A percentile compares a stretch with the other conserved stretches of the same genome.
Conservation (phyloP, 345 rosid genomes). For the Citrus reticulata region DNA sequence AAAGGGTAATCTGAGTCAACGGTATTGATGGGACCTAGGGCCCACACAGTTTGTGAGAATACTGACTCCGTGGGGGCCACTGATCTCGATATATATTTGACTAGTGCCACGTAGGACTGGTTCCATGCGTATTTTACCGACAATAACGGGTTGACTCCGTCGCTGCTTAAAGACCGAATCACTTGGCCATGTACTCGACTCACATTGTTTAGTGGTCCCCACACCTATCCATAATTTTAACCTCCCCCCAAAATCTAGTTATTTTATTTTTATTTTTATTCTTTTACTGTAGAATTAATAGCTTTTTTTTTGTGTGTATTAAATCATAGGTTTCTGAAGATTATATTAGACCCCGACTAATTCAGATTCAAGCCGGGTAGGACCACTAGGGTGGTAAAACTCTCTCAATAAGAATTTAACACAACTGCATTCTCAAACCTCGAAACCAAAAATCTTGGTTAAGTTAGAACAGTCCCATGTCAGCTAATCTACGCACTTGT, state of each 20-base stretch:
- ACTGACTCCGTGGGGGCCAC: not conserved
- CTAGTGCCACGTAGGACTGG: constrained; percentile 1
- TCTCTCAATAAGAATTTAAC: no score
- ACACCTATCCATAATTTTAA: not conserved
- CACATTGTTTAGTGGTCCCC: not conserved
- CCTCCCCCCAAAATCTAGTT: not conserved
- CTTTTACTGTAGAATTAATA: not conserved
- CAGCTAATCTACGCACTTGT: no score
- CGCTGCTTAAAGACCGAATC: constrained; percentile 20
- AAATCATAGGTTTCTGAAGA: fast-evolving
- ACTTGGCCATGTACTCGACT: not conserved
- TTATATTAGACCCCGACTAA: fast-evolving
- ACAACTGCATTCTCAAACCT: no score
- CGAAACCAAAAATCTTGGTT: fast-evolving
- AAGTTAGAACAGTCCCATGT: fast-evolving
- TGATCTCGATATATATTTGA: not conserved
- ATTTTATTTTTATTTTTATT: not conserved
- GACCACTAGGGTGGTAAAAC: fast-evolving
- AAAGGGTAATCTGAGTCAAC: constrained; percentile 35
- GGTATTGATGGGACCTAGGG: constrained; percentile 10
- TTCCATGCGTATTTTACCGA: constrained; percentile 4
- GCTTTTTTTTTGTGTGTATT: no score
- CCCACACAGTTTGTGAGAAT: not conserved
- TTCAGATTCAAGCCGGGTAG: fast-evolving
- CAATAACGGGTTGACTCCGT: constrained; percentile 30